Base-by-base conservation (phyloP, 345 rosid species). In the Laguncularia racemosa region DNA sequence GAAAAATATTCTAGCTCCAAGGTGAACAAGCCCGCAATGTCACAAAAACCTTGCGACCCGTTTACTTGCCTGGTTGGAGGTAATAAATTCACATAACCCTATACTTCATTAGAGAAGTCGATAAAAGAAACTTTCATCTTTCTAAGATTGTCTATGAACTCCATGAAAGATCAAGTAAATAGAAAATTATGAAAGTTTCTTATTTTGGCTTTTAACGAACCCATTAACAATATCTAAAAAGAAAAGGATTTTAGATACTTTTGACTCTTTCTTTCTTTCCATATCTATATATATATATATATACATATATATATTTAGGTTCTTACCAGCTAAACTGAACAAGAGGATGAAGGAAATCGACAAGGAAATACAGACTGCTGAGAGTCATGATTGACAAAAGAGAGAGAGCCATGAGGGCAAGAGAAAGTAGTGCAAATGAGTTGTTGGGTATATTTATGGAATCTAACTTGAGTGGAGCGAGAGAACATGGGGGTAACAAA, bases 21-120 rank as follows among this genome's bases (percentile, higher is more conserved):
- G 58, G 6, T 0, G 69, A 76, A 28, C 75, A 43, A 44, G 1
- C 17, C 13, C 5, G 13, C 16, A 60, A 62, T 40, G 13, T 40
- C 0, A n/a, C 44, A 11, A 46, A 66, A 28, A 56, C 1, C 33
- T 1, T 46, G 0, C 65, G 17, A 46, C 52, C 75, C 1, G 48
- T 26, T 47, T 64, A 61, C 57, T 40, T 75, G 16, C 78, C 80
- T 1, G 80, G 78, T n/a, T 70, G 62, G 76, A 79, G 84, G 84
- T 72, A 69, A 45, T 5, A 23, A 33, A 16, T 23, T 18, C 58
- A 55, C 15, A 28, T 11, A 13, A 11, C n/a, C 44, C 28, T 3
- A 48, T 13, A 16, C 50, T 20, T 0, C 48, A 2, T 18, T 11
- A 33, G 3, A 17, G 11, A 48, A 16, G n/a, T n/a, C n/a, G n/a